Percentiles rank a stretch among this genome's conserved stretches.
These are phyloP conservation scores for Serendipita vermifera DNA, from an alignment of 768 basidiomycete species.

Conservation along the genomic window DNA sequence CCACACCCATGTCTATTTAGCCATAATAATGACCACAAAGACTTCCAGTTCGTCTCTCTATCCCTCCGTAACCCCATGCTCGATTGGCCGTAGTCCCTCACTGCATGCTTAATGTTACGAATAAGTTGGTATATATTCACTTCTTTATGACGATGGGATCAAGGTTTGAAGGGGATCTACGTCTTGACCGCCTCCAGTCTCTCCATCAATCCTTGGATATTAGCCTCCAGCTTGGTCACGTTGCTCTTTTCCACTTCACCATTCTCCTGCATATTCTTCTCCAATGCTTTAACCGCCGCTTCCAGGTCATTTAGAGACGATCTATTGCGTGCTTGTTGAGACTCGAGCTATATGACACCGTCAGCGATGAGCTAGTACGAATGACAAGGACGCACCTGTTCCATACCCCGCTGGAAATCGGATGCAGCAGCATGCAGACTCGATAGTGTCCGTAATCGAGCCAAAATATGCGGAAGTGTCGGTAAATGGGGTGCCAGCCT, in stretches of 20 bases:
- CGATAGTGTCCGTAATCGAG: constrained; percentile 74
- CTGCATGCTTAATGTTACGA: too few species aligned
- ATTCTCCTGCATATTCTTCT: constrained; percentile 66
- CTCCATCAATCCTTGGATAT: constrained; percentile 36
- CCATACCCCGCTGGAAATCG: constrained; percentile 56
- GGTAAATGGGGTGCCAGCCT: constrained; percentile 32
- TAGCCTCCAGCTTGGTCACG: constrained; percentile 51
- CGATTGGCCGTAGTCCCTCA: too few species aligned
- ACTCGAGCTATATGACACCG: constrained; percentile 37
- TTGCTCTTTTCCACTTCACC: constrained; percentile 57
- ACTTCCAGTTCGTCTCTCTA: too few species aligned
- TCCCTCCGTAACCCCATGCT: too few species aligned
- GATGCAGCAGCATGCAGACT: constrained; percentile 69
- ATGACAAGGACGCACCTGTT: constrained; percentile 14
- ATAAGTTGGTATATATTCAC: too few species aligned
- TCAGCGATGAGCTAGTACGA: neutral
- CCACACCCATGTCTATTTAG: too few species aligned
- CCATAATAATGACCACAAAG: too few species aligned
- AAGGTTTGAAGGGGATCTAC: too few species aligned
- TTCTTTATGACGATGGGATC: too few species aligned
- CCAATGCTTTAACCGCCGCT: constrained; percentile 55
- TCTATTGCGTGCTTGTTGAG: constrained; percentile 52
- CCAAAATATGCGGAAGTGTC: constrained; percentile 61
- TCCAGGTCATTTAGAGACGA: constrained; percentile 55
- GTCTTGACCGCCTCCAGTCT: constrained; percentile 27